Base-by-base conservation (phyloP, 139 green algal species). In the Volvox africanus region DNA sequence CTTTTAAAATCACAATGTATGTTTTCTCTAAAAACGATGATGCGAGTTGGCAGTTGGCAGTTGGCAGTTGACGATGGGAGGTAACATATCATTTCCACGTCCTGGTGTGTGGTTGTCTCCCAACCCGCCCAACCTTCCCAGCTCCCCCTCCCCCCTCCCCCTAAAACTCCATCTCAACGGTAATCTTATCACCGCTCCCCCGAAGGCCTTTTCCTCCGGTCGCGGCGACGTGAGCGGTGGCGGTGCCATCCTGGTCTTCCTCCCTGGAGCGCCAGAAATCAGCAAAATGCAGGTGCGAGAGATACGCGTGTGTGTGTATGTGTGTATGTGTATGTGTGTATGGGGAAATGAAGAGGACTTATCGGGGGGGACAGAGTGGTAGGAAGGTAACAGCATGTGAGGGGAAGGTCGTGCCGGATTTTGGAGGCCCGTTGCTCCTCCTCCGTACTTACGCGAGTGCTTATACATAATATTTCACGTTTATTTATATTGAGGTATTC, bases 201-300 rank as follows among this genome's bases (percentile, higher is more conserved):
- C 37, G 11, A 67, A 89, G 85, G 85, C 85, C 37, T 89, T 62
- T 73, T n/a, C 69, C n/a, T 80, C 32, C 18, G 85, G 85, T 14
- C 37, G 50, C 16, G 85, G 85, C 30, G 85, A 89, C 85, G 50
- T n/a, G 13, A 89, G 85, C 85, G 87, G 62, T n/a, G 92, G 88
- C 11, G 94, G 93, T 2, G 96, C 97, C 0, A 95, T 99, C 68
- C 95, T 99, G 1, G 92, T 99, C 22, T 99, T 99, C 91, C 93
- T 98, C 67, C 96, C 97, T 0, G 97, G 97, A 28, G 96, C 96
- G 0, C 94, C 95, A 6, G 96, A 98, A 89, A 99, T 99, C 88
- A 82, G 85, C 71, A 88, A 92, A 11, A 36, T 89, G 67, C 83
- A 89, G 82, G 82, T 88, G 19, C 1, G 30, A 12, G 44, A 5